Base-by-base conservation (phyloP, 2,329 filamentous ascomycete genomes). In the Colletotrichum liriopes region DNA sequence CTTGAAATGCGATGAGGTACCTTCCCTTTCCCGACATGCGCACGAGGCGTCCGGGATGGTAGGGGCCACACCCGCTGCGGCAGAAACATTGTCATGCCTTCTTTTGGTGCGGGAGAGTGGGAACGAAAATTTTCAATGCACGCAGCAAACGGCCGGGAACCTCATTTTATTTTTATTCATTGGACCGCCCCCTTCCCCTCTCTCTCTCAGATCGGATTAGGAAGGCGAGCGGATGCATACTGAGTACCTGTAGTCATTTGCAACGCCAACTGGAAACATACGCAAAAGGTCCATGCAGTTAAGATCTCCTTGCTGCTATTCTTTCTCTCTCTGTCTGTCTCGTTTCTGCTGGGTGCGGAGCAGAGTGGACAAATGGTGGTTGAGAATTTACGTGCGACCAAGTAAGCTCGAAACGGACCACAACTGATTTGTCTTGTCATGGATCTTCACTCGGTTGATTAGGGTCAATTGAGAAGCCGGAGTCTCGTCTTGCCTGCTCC, bases 21-120 rank as follows among this genome's bases (percentile, higher is more conserved):
- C 45, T 32, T 20, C 47, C 20, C 32, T 18, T 29, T n/a, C 41
- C 35, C 6, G 35, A 39, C 8, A 29, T 12, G 14, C 35, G 61
- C 61, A 64, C 49, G 61, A 64, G 61, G 61, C 23, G 39, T 52
- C 61, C 51, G 51, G 61, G 61, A 55, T 64, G 49, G 61, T 45
- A 64, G 23, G 61, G 49, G 49, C 51, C 61, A 64, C 49, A 64
- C 23, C 61, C 61, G 61, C 49, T 35, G 18, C 61, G 37, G 61
- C 37, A 7, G 29, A 32, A 49, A 39, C 45, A 39, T 6, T 18
- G 41, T 35, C 55, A 41, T 41, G 45, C 32, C 29, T 29, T 60
- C 35, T 32, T 32, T 45, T 32, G 26, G 23, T 49, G 43, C 45
- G 32, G n/a, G 60, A 20, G 26, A 37, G 45, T 35, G 20, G 49